Evolutionary conservation across 2,329 filamentous ascomycete species (phyloP).

Genomic region (Aureobasidium sp.): DNA sequence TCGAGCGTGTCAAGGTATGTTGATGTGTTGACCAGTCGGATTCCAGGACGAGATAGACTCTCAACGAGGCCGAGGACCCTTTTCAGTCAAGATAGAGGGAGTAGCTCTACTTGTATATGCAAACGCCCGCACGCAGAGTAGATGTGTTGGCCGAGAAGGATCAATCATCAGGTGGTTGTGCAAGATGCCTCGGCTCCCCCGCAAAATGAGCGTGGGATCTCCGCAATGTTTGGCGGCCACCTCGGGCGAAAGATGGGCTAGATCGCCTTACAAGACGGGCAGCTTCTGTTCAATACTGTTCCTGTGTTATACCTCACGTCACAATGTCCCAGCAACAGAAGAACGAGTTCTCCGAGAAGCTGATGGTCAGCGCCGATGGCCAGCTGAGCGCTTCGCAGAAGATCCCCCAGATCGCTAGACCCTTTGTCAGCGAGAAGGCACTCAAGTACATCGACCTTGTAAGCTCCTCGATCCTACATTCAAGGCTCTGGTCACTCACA

Average conservation of each 20-base stretch:
- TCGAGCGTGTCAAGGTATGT: neutral
- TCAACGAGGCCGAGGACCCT: no score
- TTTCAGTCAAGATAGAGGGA: neutral
- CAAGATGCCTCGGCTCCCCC: constrained; percentile 3
- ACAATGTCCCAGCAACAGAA: constrained; percentile 29
- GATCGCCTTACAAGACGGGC: neutral
- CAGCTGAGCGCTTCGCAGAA: constrained; percentile 42
- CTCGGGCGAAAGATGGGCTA: neutral
- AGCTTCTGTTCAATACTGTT: neutral
- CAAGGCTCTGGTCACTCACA: neutral
- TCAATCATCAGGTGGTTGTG: neutral
- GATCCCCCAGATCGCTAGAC: constrained; percentile 50
- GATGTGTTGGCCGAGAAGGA: neutral
- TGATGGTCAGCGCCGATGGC: constrained; percentile 20
- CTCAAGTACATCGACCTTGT: constrained; percentile 74
- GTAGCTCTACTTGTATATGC: no score
- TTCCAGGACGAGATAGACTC: neutral
- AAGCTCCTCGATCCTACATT: constrained; percentile 17
- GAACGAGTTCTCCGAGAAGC: constrained; percentile 25
- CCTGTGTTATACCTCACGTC: neutral
- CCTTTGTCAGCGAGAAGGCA: constrained; percentile 72
- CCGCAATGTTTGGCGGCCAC: neutral
- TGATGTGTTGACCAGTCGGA: neutral
- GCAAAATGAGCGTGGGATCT: neutral
- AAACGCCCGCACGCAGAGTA: neutral